These are phyloP conservation scores for Ogataea hybrid DNA, from an alignment of 1,139 yeast genomes.

Conservation along the genomic window DNA sequence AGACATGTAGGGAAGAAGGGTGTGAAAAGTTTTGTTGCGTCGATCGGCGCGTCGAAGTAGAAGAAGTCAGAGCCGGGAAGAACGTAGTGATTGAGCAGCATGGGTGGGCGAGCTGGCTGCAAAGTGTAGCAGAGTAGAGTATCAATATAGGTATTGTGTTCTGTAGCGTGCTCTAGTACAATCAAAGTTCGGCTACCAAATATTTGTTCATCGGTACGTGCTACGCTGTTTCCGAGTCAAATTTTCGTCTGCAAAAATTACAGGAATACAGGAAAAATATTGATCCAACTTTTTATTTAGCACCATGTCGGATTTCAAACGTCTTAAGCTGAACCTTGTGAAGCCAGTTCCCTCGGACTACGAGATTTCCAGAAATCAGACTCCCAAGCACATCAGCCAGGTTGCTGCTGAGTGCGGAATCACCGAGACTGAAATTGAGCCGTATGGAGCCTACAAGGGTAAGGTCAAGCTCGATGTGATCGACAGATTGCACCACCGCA, in stretches of 20 bases:
- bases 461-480: conserved; percentile 76
- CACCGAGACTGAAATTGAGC: conserved; percentile 79
- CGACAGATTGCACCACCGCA: conserved; percentile 64
- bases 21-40: conserved; percentile 5
- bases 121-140: neutral
- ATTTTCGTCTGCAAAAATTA: conserved; percentile 5
- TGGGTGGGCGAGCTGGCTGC: no score
- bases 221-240: conserved; percentile 5
- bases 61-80: neutral
- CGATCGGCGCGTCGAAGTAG: conserved; percentile 10
- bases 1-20: conserved; percentile 4
- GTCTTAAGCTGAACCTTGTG: conserved; percentile 58
- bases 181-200: no score
- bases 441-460: conserved; percentile 90
- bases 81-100: neutral
- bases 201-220: neutral
- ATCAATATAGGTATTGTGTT: no score
- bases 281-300: conserved; percentile 10
- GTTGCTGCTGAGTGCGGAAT: conserved; percentile 88
- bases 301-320: conserved; percentile 32
- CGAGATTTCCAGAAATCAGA: conserved; percentile 87
- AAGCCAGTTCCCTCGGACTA: conserved; percentile 93
- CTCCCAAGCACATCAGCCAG: conserved; percentile 78
- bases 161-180: neutral
- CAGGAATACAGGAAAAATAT: conserved; percentile 8